Conservation (phyloP, 805 yeast genomes). For the Saccharomyces jurei region DNA sequence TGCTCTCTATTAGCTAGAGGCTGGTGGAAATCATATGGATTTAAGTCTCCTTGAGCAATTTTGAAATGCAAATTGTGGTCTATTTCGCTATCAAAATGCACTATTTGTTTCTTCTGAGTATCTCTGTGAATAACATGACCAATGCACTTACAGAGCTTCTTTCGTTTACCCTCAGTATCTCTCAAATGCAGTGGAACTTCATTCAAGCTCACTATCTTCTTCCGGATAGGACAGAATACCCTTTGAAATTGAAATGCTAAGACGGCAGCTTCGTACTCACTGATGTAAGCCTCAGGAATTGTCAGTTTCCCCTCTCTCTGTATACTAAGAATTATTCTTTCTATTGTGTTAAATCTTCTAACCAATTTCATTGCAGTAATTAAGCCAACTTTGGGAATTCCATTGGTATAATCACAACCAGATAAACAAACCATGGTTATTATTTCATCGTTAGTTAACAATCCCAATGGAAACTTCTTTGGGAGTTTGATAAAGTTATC, state of each 20-base stretch:
- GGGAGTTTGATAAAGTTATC: slow-evolving; percentile 44
- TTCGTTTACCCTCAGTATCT: slow-evolving; percentile 2
- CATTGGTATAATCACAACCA: slow-evolving; percentile 96
- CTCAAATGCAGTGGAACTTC: slow-evolving; percentile 38
- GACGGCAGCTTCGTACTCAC: slow-evolving; percentile 58
- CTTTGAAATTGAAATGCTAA: slow-evolving; percentile 79
- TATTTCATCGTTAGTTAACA: slow-evolving; percentile 48
- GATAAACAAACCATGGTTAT: slow-evolving; percentile 75
- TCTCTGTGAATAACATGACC: slow-evolving; percentile 29
- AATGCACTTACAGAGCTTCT: slow-evolving; percentile 25
- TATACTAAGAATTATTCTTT: slow-evolving; percentile 48
- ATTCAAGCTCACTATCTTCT: slow-evolving; percentile 49
- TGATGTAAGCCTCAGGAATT: slow-evolving; percentile 50
- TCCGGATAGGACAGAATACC: slow-evolving; percentile 61
- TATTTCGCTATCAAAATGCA: slow-evolving; percentile 26
- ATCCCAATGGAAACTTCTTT: slow-evolving; percentile 41
- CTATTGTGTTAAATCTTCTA: slow-evolving; percentile 41
- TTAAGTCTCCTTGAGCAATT: slow-evolving; percentile 57
- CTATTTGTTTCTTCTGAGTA: slow-evolving; percentile 14
- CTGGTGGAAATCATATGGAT: slow-evolving; percentile 43
- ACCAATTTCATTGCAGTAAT: slow-evolving; percentile 63
- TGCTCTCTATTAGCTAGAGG: slow-evolving; percentile 30
- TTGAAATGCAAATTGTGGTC: slow-evolving; percentile 41
- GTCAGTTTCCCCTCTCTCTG: slow-evolving; percentile 50
- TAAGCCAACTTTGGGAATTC: slow-evolving; percentile 74